Conservation (phyloP, 805 yeast genomes). For the Candida adriatica region DNA sequence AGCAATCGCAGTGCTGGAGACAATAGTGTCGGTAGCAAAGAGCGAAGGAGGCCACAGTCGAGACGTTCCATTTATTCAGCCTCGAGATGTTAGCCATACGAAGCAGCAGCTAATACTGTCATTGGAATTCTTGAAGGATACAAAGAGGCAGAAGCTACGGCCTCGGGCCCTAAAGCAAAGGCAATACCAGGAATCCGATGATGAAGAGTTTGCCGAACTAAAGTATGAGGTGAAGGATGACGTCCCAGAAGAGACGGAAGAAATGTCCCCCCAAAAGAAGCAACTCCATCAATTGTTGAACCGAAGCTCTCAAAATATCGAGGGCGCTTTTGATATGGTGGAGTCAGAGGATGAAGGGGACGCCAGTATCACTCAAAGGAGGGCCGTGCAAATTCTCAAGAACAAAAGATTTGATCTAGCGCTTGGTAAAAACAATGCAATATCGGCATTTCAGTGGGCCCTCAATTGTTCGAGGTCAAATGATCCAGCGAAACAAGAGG, state of each 20-base stretch:
- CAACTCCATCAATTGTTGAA: constrained; percentile 9
- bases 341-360: constrained; percentile 8
- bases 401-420: constrained; percentile 23
- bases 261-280: constrained; percentile 20
- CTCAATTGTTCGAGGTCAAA: constrained; percentile 22
- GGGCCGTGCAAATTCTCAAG: constrained; percentile 18
- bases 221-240: constrained; percentile 1
- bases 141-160: constrained; percentile 6
- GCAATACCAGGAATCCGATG: constrained; percentile 9
- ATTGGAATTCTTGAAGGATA: constrained; percentile 8
- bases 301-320: background rate
- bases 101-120: constrained; percentile 14
- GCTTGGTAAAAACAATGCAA: constrained; percentile 15
- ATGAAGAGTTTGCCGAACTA: constrained; percentile 1
- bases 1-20: constrained; percentile 25
- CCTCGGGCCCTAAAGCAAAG: constrained; percentile 7
- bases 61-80: background rate
- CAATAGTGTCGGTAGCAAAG: constrained; percentile 14
- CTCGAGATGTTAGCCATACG: constrained; percentile 2
- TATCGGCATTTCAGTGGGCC: constrained; percentile 27
- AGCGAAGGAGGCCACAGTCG: constrained; percentile 2
- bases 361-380: constrained; percentile 10
- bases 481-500: constrained; percentile 6
- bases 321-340: constrained; percentile 1
- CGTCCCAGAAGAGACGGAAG: background rate